Percentiles rank a stretch among this genome's conserved stretches.
Evolutionary conservation across 345 rosid genomes (phyloP).

Genomic region (Mercurialis annua): DNA sequence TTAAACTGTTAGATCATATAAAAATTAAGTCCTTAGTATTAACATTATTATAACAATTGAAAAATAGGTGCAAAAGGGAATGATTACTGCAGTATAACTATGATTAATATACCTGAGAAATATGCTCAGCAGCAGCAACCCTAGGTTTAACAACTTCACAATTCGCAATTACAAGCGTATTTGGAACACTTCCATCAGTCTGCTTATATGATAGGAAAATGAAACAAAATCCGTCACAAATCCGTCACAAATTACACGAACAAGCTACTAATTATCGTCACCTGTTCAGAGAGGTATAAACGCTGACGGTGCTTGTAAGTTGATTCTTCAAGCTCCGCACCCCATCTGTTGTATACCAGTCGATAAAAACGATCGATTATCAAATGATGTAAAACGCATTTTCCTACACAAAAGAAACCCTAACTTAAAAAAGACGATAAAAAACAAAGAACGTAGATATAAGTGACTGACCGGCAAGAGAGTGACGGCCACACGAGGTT

Average conservation of each 20-base stretch:
- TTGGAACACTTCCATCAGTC: constrained; percentile 90
- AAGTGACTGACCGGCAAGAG: constrained; percentile 45
- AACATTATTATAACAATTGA: not conserved
- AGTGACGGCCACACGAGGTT: constrained; percentile 50
- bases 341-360: constrained; percentile 59
- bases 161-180: constrained; percentile 78
- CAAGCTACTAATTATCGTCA: not conserved
- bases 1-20: constrained; percentile 40
- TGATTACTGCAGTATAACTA: not conserved
- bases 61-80: not conserved
- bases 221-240: not conserved
- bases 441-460: not conserved
- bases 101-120: constrained; percentile 50
- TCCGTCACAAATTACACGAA: too few relatives aligned
- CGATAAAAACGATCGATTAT: not conserved
- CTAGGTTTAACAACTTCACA: constrained; percentile 82
- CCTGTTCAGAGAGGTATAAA: constrained; percentile 69
- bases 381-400: not conserved
- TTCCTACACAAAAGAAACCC: constrained; percentile 9
- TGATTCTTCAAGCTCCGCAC: constrained; percentile 66
- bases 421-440: not conserved
- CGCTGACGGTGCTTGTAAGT: constrained; percentile 68
- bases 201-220: constrained; percentile 23
- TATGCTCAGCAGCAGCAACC: constrained; percentile 91
- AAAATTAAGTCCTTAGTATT: too few relatives aligned